Base-by-base conservation (phyloP, 805 yeast species). In the Kuraishia cidri region DNA sequence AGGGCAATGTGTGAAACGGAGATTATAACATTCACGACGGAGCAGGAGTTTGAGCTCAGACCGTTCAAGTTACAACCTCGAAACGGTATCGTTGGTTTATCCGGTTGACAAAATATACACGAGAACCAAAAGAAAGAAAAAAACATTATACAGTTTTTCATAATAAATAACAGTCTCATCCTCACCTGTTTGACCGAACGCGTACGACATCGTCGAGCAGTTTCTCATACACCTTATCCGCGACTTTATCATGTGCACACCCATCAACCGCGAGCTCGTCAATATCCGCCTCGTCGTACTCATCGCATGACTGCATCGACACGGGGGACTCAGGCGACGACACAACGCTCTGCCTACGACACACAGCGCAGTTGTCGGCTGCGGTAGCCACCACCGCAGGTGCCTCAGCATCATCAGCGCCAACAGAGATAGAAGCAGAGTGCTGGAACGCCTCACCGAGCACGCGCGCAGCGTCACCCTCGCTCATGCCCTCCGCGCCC, bases 161-260 rank as follows among this genome's bases (percentile, higher is more conserved):
- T n/a, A n/a, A n/a, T n/a, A n/a, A n/a, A n/a, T n/a, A n/a, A n/a
- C n/a, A n/a, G n/a, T n/a, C n/a, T n/a, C n/a, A n/a, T n/a, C 15
- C 9, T 22, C 25, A 5, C 33, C 17, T 62, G 41, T 72, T 75
- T 2, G 79, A 73, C 41, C 85, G 62, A 10, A 74, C 83, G 31
- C 75, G 61, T 18, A 78, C 74, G 20, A 81, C 75, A 44, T 79
- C 79, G 43, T 79, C 78, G 46, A 81, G 60, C 30, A 81, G 55
- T 48, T 77, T 78, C 40, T 81, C 90, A 45, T 80, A 81, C 4
- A 75, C 81, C 46, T 77, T 82, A 48, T 77, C 80, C n/a, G 80
- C 83, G 4, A 67, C 73, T 10, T 28, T 34, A 5, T 26, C 24
- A n/a, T 36, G 28, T 20, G 27, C 32, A 1, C 62, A 60, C 13